phyloP scores from a whole-genome alignment of 2,329 filamentous ascomycete species.

The Alternaria alternata region DNA sequence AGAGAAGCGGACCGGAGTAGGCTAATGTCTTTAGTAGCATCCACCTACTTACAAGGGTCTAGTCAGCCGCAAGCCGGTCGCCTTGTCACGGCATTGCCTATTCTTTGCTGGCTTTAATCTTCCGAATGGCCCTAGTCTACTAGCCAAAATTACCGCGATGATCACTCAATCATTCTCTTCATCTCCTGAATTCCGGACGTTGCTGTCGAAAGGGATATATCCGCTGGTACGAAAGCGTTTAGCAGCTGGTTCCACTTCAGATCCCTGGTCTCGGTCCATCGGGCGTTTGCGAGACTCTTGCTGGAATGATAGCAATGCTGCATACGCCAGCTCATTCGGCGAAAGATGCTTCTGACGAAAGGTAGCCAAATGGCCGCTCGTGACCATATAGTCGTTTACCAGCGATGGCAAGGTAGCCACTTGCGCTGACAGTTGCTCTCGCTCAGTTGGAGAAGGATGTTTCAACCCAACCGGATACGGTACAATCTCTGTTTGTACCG shows the following conservation, averaged over 20 bases:
- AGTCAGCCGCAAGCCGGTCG: no score
- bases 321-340: background rate
- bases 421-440: background rate
- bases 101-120: no score
- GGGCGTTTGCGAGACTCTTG: background rate
- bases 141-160: background rate
- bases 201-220: background rate
- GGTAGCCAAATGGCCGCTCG: background rate
- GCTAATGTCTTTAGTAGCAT: no score
- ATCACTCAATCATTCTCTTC: background rate
- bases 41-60: no score
- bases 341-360: background rate
- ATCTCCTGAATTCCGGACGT: background rate
- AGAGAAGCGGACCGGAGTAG: no score
- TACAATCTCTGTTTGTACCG: background rate
- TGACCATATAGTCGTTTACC: background rate
- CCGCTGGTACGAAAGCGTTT: background rate
- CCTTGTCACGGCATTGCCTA: no score
- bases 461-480: slow-evolving; percentile 2
- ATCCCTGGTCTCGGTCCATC: background rate
- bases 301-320: background rate
- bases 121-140: no score
- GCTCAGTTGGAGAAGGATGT: slow-evolving; percentile 1
- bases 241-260: background rate
- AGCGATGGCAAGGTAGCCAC: background rate